A percentile compares a stretch with the other conserved stretches of the same genome.
phyloP scores from a whole-genome alignment of 495 filamentous ascomycete genomes.

The Aspergillus diversus region DNA sequence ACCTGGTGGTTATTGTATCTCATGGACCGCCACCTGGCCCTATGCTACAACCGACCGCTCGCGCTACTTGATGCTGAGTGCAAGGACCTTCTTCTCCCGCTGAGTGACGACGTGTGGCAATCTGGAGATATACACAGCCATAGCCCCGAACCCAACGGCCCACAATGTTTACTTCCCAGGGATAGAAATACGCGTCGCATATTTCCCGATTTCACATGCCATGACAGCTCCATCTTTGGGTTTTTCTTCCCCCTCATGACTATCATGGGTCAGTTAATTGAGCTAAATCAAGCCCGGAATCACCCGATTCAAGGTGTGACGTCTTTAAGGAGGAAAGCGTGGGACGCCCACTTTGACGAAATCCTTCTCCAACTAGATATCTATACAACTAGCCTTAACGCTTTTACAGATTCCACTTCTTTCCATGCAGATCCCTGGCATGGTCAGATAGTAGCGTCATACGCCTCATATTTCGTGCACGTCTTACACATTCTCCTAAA shows the following conservation, averaged over 20 bases:
- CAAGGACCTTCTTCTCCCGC: slow-evolving; percentile 80
- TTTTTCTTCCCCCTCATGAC: slow-evolving; percentile 96
- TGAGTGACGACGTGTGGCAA: slow-evolving; percentile 89
- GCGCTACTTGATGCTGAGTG: slow-evolving; percentile 84
- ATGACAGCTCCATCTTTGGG: slow-evolving; percentile 86
- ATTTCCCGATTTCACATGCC: slow-evolving; percentile 83
- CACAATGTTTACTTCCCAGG: slow-evolving; percentile 52
- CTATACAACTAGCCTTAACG: slow-evolving; percentile 82
- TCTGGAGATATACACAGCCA: slow-evolving; percentile 71
- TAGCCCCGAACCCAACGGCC: slow-evolving; percentile 53
- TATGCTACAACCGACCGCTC: slow-evolving; percentile 86
- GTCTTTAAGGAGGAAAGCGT: slow-evolving; percentile 71
- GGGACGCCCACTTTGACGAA: slow-evolving; percentile 79
- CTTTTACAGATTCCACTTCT: slow-evolving; percentile 63
- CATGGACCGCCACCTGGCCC: slow-evolving; percentile 80
- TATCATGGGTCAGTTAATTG: slow-evolving; percentile 89
- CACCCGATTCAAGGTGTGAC: slow-evolving; percentile 83
- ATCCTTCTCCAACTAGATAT: slow-evolving; percentile 77
- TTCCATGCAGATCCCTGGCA: slow-evolving; percentile 63
- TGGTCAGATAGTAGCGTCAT: slow-evolving; percentile 85
- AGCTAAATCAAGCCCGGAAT: slow-evolving; percentile 86
- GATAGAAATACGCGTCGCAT: slow-evolving; percentile 56
- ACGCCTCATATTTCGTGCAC: slow-evolving; percentile 86
- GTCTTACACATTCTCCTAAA: slow-evolving; percentile 82
- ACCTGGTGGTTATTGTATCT: slow-evolving; percentile 91